Evolutionary conservation across 257 asterid genomes (phyloP).

Genomic region (Fraxinus anomala): DNA sequence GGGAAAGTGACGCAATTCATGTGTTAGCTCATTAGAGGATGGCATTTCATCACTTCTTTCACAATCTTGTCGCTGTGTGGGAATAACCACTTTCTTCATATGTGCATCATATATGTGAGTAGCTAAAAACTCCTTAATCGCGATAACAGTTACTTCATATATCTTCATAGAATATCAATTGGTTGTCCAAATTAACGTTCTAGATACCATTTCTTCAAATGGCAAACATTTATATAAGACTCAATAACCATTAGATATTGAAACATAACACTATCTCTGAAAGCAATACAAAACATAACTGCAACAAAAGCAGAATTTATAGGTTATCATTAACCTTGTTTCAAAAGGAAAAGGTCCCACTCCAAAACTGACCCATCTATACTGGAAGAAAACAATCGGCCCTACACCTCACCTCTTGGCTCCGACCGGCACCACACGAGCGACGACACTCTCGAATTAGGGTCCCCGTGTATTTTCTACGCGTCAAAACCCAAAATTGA

Average conservation of each 20-base stretch:
- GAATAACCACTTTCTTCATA: not conserved
- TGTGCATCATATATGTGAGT: not conserved
- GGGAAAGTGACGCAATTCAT: too few species aligned
- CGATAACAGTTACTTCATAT: not conserved
- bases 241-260: too few species aligned
- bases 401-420: constrained; percentile 43
- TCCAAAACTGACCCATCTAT: constrained; percentile 85
- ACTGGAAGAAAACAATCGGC: constrained; percentile 76
- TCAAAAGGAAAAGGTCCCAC: constrained; percentile 81
- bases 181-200: not conserved
- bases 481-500: constrained; percentile 30
- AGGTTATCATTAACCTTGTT: constrained; percentile 52
- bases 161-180: not conserved
- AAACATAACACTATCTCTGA: not conserved
- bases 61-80: not conserved
- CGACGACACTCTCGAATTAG: constrained; percentile 72
- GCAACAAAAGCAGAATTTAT: not conserved
- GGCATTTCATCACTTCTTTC: too few species aligned
- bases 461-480: constrained; percentile 86
- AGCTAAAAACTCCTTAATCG: not conserved
- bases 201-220: too few species aligned
- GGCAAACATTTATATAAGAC: too few species aligned
- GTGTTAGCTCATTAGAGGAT: not conserved
- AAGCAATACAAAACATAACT: not conserved
- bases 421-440: constrained; percentile 88